Evolutionary conservation across 2,329 filamentous ascomycete genomes (phyloP).

Genomic region (Annulohypoxylon truncatum): DNA sequence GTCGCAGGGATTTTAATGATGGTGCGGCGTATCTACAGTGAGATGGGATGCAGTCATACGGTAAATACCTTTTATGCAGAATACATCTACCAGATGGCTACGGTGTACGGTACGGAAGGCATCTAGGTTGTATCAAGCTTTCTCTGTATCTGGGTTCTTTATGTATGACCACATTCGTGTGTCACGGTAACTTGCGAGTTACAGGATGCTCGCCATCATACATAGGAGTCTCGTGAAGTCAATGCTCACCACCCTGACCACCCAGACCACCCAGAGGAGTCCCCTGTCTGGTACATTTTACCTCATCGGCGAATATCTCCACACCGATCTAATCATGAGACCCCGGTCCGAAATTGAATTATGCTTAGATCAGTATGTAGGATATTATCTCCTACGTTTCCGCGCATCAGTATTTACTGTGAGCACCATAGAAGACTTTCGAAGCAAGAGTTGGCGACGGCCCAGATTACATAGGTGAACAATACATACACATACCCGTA

Average conservation of each 20-base stretch:
- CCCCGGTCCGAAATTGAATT: background rate
- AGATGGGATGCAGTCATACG: conserved; percentile 27
- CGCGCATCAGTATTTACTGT: no score
- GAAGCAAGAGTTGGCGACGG: background rate
- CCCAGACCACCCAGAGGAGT: background rate
- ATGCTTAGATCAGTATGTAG: background rate
- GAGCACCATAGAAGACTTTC: no score
- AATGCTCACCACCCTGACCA: background rate
- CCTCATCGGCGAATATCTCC: conserved; percentile 5
- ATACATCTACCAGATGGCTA: conserved; percentile 1
- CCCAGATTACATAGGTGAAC: background rate
- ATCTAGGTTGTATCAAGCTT: conserved; percentile 18
- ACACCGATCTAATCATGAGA: conserved; percentile 1
- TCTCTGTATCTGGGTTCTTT: background rate
- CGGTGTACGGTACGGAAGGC: background rate
- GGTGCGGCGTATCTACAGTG: conserved; percentile 32
- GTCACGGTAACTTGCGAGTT: conserved; percentile 23
- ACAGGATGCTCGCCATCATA: conserved; percentile 4
- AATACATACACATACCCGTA: background rate
- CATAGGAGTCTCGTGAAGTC: conserved; percentile 14
- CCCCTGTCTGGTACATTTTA: conserved; percentile 1
- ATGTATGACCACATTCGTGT: conserved; percentile 22
- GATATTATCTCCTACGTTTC: background rate
- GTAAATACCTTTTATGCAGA: conserved; percentile 20
- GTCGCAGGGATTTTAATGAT: conserved; percentile 32